Conservation (phyloP, 805 yeast species). For the Candida nitratophila region DNA sequence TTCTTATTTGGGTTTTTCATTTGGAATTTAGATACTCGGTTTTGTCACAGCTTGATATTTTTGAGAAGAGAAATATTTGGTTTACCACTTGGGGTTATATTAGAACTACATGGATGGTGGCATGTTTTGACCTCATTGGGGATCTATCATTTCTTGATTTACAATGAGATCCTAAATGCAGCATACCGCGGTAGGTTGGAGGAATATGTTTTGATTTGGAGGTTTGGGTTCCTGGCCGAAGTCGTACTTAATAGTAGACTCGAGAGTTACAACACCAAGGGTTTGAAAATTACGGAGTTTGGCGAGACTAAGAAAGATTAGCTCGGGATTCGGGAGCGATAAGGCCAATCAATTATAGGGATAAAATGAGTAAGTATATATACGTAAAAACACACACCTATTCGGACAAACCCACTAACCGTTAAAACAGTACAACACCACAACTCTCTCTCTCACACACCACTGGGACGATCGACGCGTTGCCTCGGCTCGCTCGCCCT, state of each 20-base stretch:
- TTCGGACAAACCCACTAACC: no score
- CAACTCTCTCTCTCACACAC: no score
- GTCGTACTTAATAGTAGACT: slow-evolving; percentile 25
- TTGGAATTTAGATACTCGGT: slow-evolving; percentile 82
- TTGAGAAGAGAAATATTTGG: slow-evolving; percentile 57
- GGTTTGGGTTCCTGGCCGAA: slow-evolving; percentile 50
- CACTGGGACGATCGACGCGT: no score
- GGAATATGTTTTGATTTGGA: slow-evolving; percentile 50
- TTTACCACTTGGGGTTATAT: slow-evolving; percentile 73
- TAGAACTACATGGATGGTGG: slow-evolving; percentile 97
- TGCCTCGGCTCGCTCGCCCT: no score
- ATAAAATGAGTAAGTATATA: no score
- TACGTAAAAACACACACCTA: no score
- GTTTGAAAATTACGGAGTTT: not conserved
- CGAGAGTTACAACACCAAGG: no score
- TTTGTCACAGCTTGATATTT: slow-evolving; percentile 54
- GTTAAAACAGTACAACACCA: no score
- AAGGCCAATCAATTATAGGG: no score
- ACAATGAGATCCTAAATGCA: slow-evolving; percentile 64
- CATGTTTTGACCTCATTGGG: slow-evolving; percentile 77
- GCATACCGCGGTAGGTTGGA: slow-evolving; percentile 47
- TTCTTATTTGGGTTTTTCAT: slow-evolving; percentile 67
- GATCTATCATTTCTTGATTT: slow-evolving; percentile 73
- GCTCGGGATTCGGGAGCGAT: no score
- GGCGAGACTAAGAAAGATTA: no score